Base-by-base conservation (phyloP, 2,329 filamentous ascomycete genomes). In the Chrysoporthe austroafricana region DNA sequence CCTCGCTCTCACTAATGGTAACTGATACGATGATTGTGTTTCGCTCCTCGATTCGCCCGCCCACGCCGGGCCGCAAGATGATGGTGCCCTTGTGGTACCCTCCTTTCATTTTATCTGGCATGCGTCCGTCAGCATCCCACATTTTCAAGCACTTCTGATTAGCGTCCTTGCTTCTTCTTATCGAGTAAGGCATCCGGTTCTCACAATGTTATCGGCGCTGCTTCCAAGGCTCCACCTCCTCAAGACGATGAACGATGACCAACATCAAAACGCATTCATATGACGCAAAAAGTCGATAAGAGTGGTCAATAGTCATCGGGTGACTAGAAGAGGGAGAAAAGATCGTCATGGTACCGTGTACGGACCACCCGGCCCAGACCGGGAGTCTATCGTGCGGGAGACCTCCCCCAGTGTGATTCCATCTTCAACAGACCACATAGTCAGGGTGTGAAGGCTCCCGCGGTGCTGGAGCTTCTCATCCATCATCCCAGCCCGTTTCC, bases 61-160 rank as follows among this genome's bases (percentile, higher is more conserved):
- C 54, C 32, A 39, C 32, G 34, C 32, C 3, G 18, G 7, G 16
- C 32, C 16, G 39, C 54, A 21, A 39, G 34, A 7, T 39, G 32
- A 39, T 57, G 54, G 54, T 39, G 32, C 34, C 54, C 34, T 57
- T 32, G n/a, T 57, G 54, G 54, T 39, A 16, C 34, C 54, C 34
- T 57, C 54, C 34, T 9, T 36, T 39, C 34, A 39, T 36, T 6
- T 36, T n/a, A 26, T n/a, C 34, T 39, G 16, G 54, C 32, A 54
- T 54, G 26, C 50, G 14, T 39, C 54, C n/a, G 18, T 36, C 34
- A 39, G 16, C 54, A 57, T 57, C 8, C 54, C 54, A 57, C 34
- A n/a, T 13, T 57, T 21, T 9, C 54, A 7, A 21, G 34, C 14
- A 57, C n/a, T 16, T 39, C 16, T 34, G 34, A 36, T 36, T 57